Evolutionary conservation across 805 yeast species (phyloP).

Genomic region (Candida silvicultrix): DNA sequence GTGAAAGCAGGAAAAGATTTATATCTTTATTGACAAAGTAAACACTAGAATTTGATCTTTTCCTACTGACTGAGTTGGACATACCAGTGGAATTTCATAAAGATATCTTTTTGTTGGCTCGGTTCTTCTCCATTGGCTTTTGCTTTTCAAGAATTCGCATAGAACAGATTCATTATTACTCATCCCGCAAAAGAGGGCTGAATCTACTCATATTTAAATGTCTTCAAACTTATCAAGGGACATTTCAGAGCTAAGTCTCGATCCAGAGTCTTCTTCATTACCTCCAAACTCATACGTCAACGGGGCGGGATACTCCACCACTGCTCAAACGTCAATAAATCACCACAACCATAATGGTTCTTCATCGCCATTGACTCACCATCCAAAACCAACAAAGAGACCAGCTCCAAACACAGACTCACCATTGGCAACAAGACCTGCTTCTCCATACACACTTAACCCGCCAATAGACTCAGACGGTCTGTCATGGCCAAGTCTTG

Average conservation of each 20-base stretch:
- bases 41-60: no score
- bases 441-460: slow-evolving; percentile 73
- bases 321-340: slow-evolving; percentile 12
- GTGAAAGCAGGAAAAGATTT: background rate
- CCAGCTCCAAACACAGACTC: slow-evolving; percentile 27
- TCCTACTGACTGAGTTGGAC: no score
- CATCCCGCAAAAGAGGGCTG: no score
- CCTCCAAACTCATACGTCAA: slow-evolving; percentile 9
- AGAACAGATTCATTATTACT: no score
- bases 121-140: no score
- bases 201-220: no score
- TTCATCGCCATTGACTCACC: background rate
- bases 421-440: slow-evolving; percentile 70
- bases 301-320: slow-evolving; percentile 15
- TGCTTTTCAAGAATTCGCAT: no score
- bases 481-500: slow-evolving; percentile 87
- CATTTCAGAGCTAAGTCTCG: slow-evolving; percentile 9
- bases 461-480: slow-evolving; percentile 91
- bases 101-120: no score
- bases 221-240: slow-evolving; percentile 8
- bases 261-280: background rate
- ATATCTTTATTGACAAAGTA: no score
- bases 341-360: slow-evolving; percentile 1
- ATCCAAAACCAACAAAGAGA: background rate
- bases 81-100: no score